Evolutionary conservation across 768 basidiomycete species (phyloP), one percentile per base, ranked within the genome.

Genomic region (Pleurotus sapidus): DNA sequence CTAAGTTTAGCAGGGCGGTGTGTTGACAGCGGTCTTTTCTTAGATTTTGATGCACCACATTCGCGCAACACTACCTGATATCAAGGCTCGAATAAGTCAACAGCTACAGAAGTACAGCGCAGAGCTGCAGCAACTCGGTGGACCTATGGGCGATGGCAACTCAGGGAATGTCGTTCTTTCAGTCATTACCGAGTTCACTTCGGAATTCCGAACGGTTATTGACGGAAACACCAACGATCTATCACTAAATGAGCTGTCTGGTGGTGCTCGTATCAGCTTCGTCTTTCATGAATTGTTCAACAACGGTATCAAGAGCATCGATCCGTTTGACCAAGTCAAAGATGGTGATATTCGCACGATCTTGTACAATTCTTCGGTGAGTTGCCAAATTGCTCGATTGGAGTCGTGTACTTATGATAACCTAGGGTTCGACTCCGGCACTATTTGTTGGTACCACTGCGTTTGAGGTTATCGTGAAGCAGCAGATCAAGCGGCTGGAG

Each of bases 1-100:
- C 27, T 3, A 17, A 3, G n/a, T 14, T 17, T 23, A 15, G 14
- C 49, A 23, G 20, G 17, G n/a, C 15, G 11, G 15, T 17, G 43
- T 14, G 18, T 6, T 48, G 23, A 17, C 47, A 9, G 42, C 15
- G n/a, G 15, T 17, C 20, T 24, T 18, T 49, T 6, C 46, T 15
- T 58, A 96, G 95, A 96, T 99, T 67, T 86, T 99, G 54, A 98
- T 98, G 95, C 94, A 97, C 73, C 97, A 99, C 74, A 98, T 99
- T 70, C 91, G 93, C 57, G 85, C 92, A 54, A 97, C 94, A 18
- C 82, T 99, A n/a, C 97, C 97, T 30, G 97, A 99, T 69, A 98
- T 98, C 81, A 99, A 99, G 77, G 83, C 86, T 14, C 87, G 95
- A 64, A 98, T 99, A 69, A 81, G 87, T n/a, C 82, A 89, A 59